Evolutionary conservation across 2,329 filamentous ascomycete species (phyloP).

Genomic region (Monilinia vaccinii-corymbosi): DNA sequence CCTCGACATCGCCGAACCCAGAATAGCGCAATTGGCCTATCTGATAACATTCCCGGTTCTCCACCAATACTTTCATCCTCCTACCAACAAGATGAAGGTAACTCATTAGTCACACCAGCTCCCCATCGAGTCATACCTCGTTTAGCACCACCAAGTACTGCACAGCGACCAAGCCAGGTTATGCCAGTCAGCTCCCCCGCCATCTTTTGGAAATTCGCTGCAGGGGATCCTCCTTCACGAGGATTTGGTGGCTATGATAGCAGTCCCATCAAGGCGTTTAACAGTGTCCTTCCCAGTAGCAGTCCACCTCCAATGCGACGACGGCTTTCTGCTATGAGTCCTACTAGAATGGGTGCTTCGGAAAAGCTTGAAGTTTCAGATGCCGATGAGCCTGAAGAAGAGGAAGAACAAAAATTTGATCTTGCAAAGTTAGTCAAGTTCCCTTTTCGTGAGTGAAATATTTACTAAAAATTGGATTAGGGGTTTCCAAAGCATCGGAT

Average conservation of each 20-base stretch:
- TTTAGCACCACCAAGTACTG: conserved; percentile 70
- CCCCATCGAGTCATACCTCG: conserved; percentile 64
- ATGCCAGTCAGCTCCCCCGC: conserved; percentile 80
- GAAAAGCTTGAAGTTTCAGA: conserved; percentile 17
- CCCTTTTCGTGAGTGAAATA: neutral
- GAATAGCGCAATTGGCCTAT: conserved; percentile 37
- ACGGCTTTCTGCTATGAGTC: conserved; percentile 23
- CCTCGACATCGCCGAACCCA: conserved; percentile 42
- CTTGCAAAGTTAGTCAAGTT: conserved; percentile 22
- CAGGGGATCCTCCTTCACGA: conserved; percentile 54
- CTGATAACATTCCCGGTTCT: conserved; percentile 46
- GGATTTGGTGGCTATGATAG: conserved; percentile 42
- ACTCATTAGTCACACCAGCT: conserved; percentile 61
- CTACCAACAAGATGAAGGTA: conserved; percentile 50
- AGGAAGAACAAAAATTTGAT: conserved; percentile 26
- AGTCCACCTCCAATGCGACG: conserved; percentile 40
- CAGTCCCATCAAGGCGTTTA: conserved; percentile 45
- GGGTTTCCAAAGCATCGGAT: conserved; percentile 57
- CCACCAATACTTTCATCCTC: conserved; percentile 51
- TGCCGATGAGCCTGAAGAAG: conserved; percentile 24
- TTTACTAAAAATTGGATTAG: conserved; percentile 27
- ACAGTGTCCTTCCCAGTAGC: conserved; percentile 41
- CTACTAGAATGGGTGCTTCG: conserved; percentile 18
- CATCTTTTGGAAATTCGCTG: conserved; percentile 80
- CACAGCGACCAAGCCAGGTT: conserved; percentile 72